These are phyloP conservation scores for Fusarium liriodendri DNA, from an alignment of 2,329 filamentous ascomycete species.

Conservation along the genomic window DNA sequence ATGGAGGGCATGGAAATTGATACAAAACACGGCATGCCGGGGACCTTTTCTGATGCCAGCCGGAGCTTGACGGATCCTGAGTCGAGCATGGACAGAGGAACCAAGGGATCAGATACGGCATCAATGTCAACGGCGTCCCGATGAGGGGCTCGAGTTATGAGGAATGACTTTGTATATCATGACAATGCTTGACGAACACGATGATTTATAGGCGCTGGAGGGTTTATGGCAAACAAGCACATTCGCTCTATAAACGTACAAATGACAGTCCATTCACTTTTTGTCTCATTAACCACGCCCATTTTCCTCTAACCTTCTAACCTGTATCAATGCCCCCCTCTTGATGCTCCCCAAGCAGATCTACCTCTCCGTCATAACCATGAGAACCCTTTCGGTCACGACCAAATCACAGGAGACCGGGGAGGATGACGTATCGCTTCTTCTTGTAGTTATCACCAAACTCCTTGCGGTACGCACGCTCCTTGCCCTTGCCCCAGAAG, in stretches of 20 bases:
- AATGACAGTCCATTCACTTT: constrained; percentile 8
- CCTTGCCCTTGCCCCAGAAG: constrained; percentile 91
- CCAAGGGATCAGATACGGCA: constrained; percentile 53
- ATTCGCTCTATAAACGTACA: constrained; percentile 1
- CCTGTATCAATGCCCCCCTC: background rate
- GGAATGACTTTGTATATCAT: constrained; percentile 2
- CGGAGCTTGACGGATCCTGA: constrained; percentile 52
- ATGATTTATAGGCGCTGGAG: constrained; percentile 6
- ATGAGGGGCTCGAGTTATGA: constrained; percentile 16
- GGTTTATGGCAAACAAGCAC: background rate
- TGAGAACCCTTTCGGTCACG: background rate
- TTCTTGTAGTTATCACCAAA: constrained; percentile 96
- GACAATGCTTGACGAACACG: constrained; percentile 1
- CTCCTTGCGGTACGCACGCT: constrained; percentile 87
- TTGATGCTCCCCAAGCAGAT: background rate
- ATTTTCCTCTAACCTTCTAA: constrained; percentile 5
- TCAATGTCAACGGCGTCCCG: constrained; percentile 49
- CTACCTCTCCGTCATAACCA: background rate
- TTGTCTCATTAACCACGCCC: constrained; percentile 1
- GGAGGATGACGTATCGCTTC: constrained; percentile 87
- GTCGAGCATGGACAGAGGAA: constrained; percentile 48
- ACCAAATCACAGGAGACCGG: constrained; percentile 73
- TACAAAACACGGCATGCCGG: constrained; percentile 34
- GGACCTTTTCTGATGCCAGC: constrained; percentile 52
- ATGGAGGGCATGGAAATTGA: constrained; percentile 36